Base-by-base conservation (phyloP, 2,329 filamentous ascomycete genomes). In the Neofusicoccum kwambonambiense region DNA sequence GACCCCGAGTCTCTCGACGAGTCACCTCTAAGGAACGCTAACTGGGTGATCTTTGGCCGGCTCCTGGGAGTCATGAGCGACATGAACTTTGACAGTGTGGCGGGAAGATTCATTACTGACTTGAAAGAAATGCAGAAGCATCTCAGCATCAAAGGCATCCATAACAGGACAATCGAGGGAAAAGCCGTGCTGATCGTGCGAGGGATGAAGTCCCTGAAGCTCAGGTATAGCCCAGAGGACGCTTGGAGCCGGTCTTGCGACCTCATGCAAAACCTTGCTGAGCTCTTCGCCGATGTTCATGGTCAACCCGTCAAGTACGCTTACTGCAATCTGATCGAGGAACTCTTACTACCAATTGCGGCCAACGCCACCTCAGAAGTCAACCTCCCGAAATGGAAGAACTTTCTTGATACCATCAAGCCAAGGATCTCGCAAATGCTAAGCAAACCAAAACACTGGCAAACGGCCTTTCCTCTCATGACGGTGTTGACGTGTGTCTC, bases 31-130 rank as follows among this genome's bases (percentile, higher is more conserved):
- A 92, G 93, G 69, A 88, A 95, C 78, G 91, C 95, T 13, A 99
- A 99, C 72, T 99, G 94, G 94, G 91, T 92, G 66, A 88, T 99
- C 2, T 97, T 97, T 75, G 90, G 92, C 19, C 91, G 97, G 72
- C 82, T 99, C 3, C 85, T 99, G 0, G 95, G 96, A n/a, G 90
- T 93, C 44, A 97, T 99, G 91, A 97, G 95, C 78, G 90, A 91
- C 50, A 89, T 95, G 68, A 94, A 96, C 74, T 98, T 99, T 75
- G 81, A 87, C 15, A 91, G 89, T 64, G 93, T 99, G 51, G 89
- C 92, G 3, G 87, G 88, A 63, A 88, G 92, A 54, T 99, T 96
- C 73, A 83, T 96, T 51, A 81, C 84, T 35, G 93, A 98, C 73
- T 83, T 99, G 4, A 91, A 93, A 64, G 83, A 84, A 37, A 90